Conservation (phyloP, 805 yeast genomes). For the Hemisphaericaspora nanyangensis region DNA sequence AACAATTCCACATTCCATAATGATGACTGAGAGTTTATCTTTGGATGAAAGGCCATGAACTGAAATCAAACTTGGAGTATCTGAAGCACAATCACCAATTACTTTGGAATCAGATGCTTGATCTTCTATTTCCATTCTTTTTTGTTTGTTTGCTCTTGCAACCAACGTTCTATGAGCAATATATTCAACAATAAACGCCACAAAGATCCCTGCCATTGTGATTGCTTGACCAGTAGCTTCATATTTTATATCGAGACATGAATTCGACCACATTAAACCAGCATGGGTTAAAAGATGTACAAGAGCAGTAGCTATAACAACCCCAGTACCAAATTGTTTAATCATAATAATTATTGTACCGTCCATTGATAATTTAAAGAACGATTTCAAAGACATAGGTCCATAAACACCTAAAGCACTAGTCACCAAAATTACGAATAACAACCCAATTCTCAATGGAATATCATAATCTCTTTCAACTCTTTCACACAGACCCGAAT, state of each 20-base stretch:
- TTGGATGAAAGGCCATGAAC: constrained; percentile 5
- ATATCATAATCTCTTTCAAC: constrained; percentile 26
- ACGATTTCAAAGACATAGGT: constrained; percentile 23
- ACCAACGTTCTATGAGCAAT: constrained; percentile 11
- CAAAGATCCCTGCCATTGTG: constrained; percentile 25
- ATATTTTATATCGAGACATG: constrained; percentile 20
- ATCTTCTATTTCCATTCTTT: not conserved
- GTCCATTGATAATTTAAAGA: constrained; percentile 13
- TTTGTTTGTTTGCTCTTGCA: constrained; percentile 1
- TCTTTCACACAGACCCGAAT: constrained; percentile 15
- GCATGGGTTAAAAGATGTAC: constrained; percentile 30
- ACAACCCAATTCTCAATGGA: constrained; percentile 24
- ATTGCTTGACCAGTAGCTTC: constrained; percentile 25
- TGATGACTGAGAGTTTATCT: constrained; percentile 12
- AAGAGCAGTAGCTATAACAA: constrained; percentile 29
- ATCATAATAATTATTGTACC: constrained; percentile 10
- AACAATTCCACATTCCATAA: constrained; percentile 26
- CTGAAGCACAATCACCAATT: constrained; percentile 1
- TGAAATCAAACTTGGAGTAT: constrained; percentile 1
- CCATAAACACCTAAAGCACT: constrained; percentile 30
- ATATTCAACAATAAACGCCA: constrained; percentile 22
- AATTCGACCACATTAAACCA: constrained; percentile 21
- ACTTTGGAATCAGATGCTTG: not conserved
- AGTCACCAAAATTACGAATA: constrained; percentile 32
- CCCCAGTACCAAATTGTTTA: constrained; percentile 29